Evolutionary conservation across 225 moss, liverwort and hornwort species (phyloP).

Genomic region (Polytrichum commune): DNA sequence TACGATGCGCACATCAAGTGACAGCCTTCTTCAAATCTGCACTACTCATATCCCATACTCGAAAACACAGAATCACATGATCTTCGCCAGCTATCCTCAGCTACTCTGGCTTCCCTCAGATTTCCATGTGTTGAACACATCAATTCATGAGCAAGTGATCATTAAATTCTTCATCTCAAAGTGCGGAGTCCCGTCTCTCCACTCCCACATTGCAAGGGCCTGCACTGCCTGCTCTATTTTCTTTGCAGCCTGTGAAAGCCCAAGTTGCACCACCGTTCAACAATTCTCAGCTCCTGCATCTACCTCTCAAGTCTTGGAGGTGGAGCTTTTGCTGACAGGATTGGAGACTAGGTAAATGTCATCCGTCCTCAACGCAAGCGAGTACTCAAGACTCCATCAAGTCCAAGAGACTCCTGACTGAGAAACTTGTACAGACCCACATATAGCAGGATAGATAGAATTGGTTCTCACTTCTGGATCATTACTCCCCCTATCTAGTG

Average conservation of each 20-base stretch:
- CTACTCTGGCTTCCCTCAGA: background rate
- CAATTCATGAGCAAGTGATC: slow-evolving; percentile 1
- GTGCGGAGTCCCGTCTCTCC: no score
- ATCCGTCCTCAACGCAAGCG: no score
- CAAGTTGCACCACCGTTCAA: no score
- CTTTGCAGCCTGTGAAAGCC: no score
- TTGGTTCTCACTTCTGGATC: background rate
- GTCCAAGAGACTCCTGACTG: slow-evolving; percentile 5
- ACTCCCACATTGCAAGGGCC: no score
- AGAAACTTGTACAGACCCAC: slow-evolving; percentile 7
- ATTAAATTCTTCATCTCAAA: background rate
- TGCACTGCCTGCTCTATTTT: no score
- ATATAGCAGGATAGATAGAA: background rate
- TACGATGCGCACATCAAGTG: slow-evolving; percentile 74
- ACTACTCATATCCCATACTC: background rate
- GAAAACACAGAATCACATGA: background rate
- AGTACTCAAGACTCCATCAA: slow-evolving; percentile 1
- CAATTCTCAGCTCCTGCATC: no score
- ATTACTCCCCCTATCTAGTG: background rate
- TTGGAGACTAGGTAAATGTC: no score
- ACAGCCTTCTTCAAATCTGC: slow-evolving; percentile 4
- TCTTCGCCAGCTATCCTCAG: background rate
- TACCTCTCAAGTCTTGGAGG: no score
- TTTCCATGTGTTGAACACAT: slow-evolving; percentile 6
- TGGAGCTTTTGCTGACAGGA: no score